A percentile compares a stretch with the other conserved stretches of the same genome.
Evolutionary conservation across 345 rosid genomes (phyloP).

Genomic region (Euphorbia peplus): DNA sequence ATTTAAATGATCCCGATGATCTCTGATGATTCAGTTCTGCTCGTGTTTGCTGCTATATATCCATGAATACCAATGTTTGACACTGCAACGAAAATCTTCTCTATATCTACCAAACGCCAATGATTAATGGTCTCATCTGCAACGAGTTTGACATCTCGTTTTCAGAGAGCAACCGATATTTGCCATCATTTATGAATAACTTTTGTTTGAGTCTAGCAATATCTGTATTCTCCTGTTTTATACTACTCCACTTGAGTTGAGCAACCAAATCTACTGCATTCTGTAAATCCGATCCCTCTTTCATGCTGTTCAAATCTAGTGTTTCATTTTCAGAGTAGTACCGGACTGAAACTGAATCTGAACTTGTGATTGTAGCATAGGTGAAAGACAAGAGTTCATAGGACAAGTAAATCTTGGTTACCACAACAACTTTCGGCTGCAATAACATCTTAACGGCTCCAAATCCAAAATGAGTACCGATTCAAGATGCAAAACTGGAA

Average conservation of each 20-base stretch:
- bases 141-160: conserved; percentile 25
- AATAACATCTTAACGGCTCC: conserved; percentile 41
- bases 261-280: conserved; percentile 53
- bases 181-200: conserved; percentile 44
- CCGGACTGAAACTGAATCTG: conserved; percentile 25
- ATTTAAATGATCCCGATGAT: conserved; percentile 25
- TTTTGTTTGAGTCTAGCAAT: conserved; percentile 62
- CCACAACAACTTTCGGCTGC: conserved; percentile 69
- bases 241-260: conserved; percentile 43
- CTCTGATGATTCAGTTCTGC: conserved; percentile 32
- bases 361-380: conserved; percentile 20
- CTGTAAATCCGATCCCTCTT: conserved; percentile 38
- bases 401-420: conserved; percentile 28
- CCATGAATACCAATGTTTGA: conserved; percentile 52
- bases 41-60: conserved; percentile 30
- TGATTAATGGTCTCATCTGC: conserved; percentile 32
- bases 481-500: not conserved
- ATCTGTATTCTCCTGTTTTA: conserved; percentile 32
- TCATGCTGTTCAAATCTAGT: conserved; percentile 32
- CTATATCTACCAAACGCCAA: conserved; percentile 53
- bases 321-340: conserved; percentile 53
- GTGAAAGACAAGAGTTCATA: not conserved
- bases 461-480: not conserved
- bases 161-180: conserved; percentile 37
- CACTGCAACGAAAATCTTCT: conserved; percentile 41